phyloP scores from a whole-genome alignment of 2,329 filamentous ascomycete genomes.

The Alternaria gansuensis region DNA sequence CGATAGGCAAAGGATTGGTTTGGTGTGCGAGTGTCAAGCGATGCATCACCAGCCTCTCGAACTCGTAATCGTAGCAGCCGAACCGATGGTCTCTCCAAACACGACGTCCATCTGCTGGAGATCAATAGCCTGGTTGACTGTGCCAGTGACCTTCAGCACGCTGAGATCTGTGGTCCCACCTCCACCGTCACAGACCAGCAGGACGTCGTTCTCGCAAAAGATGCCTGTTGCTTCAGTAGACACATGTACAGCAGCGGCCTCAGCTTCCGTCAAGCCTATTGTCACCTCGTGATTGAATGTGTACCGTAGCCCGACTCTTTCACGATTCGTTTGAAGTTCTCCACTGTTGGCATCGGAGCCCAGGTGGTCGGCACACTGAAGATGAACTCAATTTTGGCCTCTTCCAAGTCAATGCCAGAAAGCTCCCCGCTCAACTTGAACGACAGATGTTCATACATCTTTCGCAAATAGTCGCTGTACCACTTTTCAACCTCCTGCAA shows the following conservation, averaged over 20 bases:
- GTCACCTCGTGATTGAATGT: slow-evolving; percentile 50
- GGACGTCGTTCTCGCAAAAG: slow-evolving; percentile 54
- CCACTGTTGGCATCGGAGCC: slow-evolving; percentile 61
- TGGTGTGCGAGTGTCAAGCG: slow-evolving; percentile 45
- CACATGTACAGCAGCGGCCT: slow-evolving; percentile 63
- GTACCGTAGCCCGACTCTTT: slow-evolving; percentile 60
- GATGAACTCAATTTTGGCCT: slow-evolving; percentile 61
- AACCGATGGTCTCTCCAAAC: slow-evolving; percentile 54
- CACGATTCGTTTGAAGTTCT: slow-evolving; percentile 61
- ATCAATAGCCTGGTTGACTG: slow-evolving; percentile 39
- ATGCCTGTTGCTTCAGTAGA: slow-evolving; percentile 51
- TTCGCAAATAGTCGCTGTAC: slow-evolving; percentile 60
- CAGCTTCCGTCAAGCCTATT: slow-evolving; percentile 63
- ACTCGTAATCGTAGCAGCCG: slow-evolving; percentile 52
- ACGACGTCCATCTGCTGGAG: slow-evolving; percentile 52
- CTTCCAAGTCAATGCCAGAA: slow-evolving; percentile 48
- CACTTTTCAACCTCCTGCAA: slow-evolving; percentile 59
- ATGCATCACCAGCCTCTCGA: slow-evolving; percentile 48
- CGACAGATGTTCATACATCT: slow-evolving; percentile 62
- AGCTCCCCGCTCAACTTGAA: slow-evolving; percentile 50
- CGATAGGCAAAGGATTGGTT: slow-evolving; percentile 37
- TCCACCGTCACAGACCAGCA: slow-evolving; percentile 62
- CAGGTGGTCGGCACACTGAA: slow-evolving; percentile 68
- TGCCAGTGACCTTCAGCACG: slow-evolving; percentile 48
- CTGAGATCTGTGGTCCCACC: slow-evolving; percentile 59